phyloP scores from a whole-genome alignment of 176 grass and related monocot genomes.

The Guadua angustifolia region DNA sequence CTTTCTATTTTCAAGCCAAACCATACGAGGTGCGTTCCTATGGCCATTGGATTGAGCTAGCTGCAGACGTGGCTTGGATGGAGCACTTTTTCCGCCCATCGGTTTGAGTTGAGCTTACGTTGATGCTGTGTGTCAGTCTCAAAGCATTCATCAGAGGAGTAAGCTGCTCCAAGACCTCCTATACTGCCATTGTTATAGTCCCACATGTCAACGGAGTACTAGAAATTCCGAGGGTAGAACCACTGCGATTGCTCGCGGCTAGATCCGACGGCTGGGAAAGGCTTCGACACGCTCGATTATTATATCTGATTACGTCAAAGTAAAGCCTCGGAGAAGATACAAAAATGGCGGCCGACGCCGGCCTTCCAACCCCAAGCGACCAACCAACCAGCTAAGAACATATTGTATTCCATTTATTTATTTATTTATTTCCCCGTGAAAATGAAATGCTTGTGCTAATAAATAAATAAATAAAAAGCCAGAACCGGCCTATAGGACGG shows the following conservation, averaged over 20 bases:
- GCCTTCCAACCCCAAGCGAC: background rate
- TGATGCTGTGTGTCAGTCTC: too few relatives aligned
- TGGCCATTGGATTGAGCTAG: background rate
- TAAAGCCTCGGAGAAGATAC: background rate
- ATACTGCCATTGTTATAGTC: too few relatives aligned
- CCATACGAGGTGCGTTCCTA: background rate
- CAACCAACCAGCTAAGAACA: background rate
- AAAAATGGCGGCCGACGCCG: background rate
- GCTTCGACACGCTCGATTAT: too few relatives aligned
- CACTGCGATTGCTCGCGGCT: background rate
- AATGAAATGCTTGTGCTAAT: background rate
- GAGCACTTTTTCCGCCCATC: background rate
- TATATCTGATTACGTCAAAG: background rate
- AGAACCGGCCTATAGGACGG: constrained; percentile 1
- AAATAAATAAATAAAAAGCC: background rate
- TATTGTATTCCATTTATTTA: background rate
- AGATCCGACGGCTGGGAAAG: background rate
- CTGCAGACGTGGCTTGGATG: background rate
- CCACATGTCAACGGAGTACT: background rate
- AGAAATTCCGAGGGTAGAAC: background rate
- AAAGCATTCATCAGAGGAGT: background rate
- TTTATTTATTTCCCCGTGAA: background rate
- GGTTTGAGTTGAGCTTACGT: background rate
- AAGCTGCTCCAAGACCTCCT: background rate
- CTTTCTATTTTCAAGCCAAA: background rate